Percentiles rank a stretch among this genome's conserved stretches.
Conservation (phyloP, 2,329 filamentous ascomycete species). For the Cadophora luteo-olivacea region DNA sequence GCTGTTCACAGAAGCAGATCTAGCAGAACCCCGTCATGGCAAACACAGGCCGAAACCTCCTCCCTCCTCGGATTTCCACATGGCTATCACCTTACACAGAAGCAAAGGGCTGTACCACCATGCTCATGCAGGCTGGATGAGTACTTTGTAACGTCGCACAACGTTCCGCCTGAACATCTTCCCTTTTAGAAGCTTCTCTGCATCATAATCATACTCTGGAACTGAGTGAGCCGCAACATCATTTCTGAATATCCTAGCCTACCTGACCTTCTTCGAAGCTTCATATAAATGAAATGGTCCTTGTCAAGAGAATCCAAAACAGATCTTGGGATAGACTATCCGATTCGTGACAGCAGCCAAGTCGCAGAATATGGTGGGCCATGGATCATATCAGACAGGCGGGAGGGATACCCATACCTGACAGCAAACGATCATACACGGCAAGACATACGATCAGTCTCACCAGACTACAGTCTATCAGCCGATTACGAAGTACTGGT, state of each 20-base stretch:
- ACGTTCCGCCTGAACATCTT: background rate
- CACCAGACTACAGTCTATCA: background rate
- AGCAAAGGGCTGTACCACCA: background rate
- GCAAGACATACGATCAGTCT: background rate
- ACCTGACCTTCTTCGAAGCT: slow-evolving; percentile 1
- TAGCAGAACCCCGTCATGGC: background rate
- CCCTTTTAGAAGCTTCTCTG: slow-evolving; percentile 7
- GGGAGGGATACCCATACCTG: background rate
- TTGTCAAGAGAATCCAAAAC: background rate
- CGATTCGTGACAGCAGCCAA: slow-evolving; percentile 7
- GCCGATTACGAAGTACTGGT: background rate
- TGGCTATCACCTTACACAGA: background rate
- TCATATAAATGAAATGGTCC: background rate
- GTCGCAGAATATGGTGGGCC: background rate
- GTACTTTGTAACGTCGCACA: slow-evolving; percentile 25
- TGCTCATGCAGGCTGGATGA: slow-evolving; percentile 9
- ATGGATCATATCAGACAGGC: slow-evolving; percentile 4
- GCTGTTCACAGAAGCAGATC: background rate
- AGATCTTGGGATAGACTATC: background rate
- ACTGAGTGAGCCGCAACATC: background rate
- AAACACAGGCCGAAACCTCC: background rate
- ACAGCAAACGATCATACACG: background rate
- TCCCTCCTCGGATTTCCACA: background rate
- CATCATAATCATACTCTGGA: background rate
- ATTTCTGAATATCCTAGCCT: background rate